Evolutionary conservation across 345 rosid genomes (phyloP).

Genomic region (Ceriops zippeliana): DNA sequence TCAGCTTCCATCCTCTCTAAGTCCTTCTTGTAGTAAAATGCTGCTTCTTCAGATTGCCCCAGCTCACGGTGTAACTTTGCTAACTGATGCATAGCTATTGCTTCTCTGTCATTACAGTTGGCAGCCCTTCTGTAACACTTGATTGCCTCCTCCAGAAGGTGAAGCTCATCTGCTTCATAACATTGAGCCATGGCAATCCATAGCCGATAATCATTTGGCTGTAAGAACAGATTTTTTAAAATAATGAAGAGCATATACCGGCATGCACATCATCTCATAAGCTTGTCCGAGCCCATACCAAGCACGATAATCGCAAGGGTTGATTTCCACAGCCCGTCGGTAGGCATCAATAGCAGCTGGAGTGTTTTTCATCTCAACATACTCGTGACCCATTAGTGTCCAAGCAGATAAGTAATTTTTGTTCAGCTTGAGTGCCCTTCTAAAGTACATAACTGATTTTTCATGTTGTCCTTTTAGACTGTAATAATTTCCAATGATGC

Average conservation of each 20-base stretch:
- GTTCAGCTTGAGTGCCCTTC: conserved; percentile 93
- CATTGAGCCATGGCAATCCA: conserved; percentile 99
- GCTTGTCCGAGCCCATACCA: conserved; percentile 99
- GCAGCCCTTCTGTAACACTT: conserved; percentile 90
- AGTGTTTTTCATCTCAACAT: conserved; percentile 93
- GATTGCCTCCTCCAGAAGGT: conserved; percentile 89
- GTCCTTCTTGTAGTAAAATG: conserved; percentile 83
- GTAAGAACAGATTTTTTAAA: conserved; percentile 86
- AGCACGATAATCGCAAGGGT: conserved; percentile 84
- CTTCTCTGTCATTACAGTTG: conserved; percentile 78
- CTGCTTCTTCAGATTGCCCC: conserved; percentile 78
- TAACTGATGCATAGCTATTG: conserved; percentile 77
- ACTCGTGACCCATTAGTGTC: conserved; percentile 99
- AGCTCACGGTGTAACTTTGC: conserved; percentile 73
- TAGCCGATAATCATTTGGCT: conserved; percentile 82
- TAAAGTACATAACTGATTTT: conserved; percentile 83
- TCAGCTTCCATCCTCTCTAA: conserved; percentile 94
- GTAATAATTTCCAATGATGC: conserved; percentile 93
- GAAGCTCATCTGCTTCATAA: conserved; percentile 80
- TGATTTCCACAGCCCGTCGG: conserved; percentile 87
- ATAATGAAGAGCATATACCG: conserved; percentile 91
- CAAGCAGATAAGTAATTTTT: conserved; percentile 89
- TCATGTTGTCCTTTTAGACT: conserved; percentile 96
- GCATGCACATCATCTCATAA: conserved; percentile 94
- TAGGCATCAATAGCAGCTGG: conserved; percentile 98